Evolutionary conservation across 768 basidiomycete species (phyloP), one percentile per base, ranked within the genome.

Genomic region (Tylopilus sp.): DNA sequence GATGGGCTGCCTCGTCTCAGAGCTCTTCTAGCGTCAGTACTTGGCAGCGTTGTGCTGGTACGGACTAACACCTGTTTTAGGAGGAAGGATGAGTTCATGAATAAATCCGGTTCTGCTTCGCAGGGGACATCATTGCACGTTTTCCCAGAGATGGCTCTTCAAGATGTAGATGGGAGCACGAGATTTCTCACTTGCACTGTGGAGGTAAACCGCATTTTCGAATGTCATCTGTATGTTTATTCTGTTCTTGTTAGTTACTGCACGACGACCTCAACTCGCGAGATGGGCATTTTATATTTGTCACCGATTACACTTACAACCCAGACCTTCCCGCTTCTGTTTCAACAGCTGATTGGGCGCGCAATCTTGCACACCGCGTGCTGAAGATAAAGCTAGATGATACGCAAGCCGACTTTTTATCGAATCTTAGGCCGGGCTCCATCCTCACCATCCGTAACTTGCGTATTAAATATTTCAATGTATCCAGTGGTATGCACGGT

Each of bases 251-350:
- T 13, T 50, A 86, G 85, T 63, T 84, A 30, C 65, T 86, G 4
- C 72, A 76, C 52, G 53, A 71, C 18, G 67, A 69, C 12, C 55
- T 64, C 18, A 67, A 71, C 40, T 57, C 69, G 17, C 57, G 63
- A 26, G 63, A 69, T 23, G 61, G 63, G 22, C 65, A 74, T 4
- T 73, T 69, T 44, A 64, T 86, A 35, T 82, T 78, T 53, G 78
- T 83, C 28, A 86, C 85, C 8, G 86, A 88, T 63, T 88, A 86
- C 59, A 84, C 84, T 2, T 61, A 68, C 3, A 75, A 83, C 47
- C 57, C 72, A 4, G 66, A 75, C 45, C 67, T 85, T 31, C 59
- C 68, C 5, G 53, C 64, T n/a, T 51, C 62, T 3, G 50, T 59
- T 18, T 60, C 56, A 23, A 47, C 54, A 4, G 66, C 69, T 44